Evolutionary conservation across 129 eudicot genomes (phyloP).

Genomic region (Tanacetum coccineum): DNA sequence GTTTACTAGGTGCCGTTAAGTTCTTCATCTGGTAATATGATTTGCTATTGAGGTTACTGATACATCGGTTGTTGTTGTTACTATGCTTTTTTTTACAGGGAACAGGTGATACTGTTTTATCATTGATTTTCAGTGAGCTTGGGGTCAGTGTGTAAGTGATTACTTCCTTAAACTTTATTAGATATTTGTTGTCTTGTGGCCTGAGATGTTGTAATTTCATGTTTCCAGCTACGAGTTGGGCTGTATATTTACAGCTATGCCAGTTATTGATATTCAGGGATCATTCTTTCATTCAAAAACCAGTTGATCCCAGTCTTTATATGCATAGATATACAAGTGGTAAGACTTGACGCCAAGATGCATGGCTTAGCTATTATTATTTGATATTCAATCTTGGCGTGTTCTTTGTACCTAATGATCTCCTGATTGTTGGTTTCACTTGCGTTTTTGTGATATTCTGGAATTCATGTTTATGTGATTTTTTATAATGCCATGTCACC

Average conservation of each 20-base stretch:
- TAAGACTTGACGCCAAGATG: conserved; percentile 22
- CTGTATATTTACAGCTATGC: conserved; percentile 64
- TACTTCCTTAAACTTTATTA: background rate
- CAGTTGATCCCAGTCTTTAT: conserved; percentile 80
- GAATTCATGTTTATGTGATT: too few relatives aligned
- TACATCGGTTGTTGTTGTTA: too few relatives aligned
- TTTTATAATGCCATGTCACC: too few relatives aligned
- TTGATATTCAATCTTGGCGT: too few relatives aligned
- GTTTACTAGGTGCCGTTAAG: too few relatives aligned
- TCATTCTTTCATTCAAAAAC: conserved; percentile 59
- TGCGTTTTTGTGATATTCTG: too few relatives aligned
- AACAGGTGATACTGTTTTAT: conserved; percentile 51
- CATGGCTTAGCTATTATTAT: too few relatives aligned
- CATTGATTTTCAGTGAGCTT: conserved; percentile 58
- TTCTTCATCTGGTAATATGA: too few relatives aligned
- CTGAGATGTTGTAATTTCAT: conserved; percentile 1
- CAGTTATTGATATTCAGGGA: conserved; percentile 49
- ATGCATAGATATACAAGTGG: conserved; percentile 62
- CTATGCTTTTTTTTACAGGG: conserved; percentile 44
- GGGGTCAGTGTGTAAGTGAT: conserved; percentile 60
- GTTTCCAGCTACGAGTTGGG: conserved; percentile 63
- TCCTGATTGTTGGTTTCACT: too few relatives aligned
- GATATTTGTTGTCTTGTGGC: background rate
- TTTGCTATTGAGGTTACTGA: too few relatives aligned
- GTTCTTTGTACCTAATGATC: too few relatives aligned